These are phyloP conservation scores for Penicillium macrosclerotiorum DNA, from an alignment of 495 filamentous ascomycete genomes.

Conservation along the genomic window DNA sequence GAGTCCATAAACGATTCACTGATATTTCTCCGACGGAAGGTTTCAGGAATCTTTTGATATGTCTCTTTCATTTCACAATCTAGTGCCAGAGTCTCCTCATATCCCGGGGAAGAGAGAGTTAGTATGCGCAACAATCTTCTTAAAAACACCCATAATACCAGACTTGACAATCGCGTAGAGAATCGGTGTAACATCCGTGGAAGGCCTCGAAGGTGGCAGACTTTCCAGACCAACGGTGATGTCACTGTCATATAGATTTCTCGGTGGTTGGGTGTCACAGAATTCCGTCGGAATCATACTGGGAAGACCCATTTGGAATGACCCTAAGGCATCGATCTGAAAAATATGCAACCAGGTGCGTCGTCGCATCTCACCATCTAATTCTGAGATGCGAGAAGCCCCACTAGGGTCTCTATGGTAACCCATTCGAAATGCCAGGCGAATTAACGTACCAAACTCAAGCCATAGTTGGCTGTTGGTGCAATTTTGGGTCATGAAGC, in stretches of 20 bases:
- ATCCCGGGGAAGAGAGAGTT: slow-evolving; percentile 23
- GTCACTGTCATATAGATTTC: slow-evolving; percentile 50
- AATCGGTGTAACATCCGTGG: slow-evolving; percentile 44
- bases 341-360: slow-evolving; percentile 31
- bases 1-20: slow-evolving; percentile 20
- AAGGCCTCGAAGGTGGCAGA: slow-evolving; percentile 42
- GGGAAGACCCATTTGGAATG: slow-evolving; percentile 54
- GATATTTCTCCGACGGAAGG: slow-evolving; percentile 6
- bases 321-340: slow-evolving; percentile 30
- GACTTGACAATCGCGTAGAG: slow-evolving; percentile 50
- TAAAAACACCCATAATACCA: slow-evolving; percentile 34
- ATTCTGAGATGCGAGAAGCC: slow-evolving; percentile 17
- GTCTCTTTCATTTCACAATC: slow-evolving; percentile 31
- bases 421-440: slow-evolving; percentile 55
- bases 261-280: slow-evolving; percentile 44
- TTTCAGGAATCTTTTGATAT: slow-evolving; percentile 12
- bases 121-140: slow-evolving; percentile 34
- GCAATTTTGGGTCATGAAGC: slow-evolving; percentile 43
- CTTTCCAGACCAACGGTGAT: slow-evolving; percentile 40
- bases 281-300: slow-evolving; percentile 47
- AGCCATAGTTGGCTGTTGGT: slow-evolving; percentile 48
- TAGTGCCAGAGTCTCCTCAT: slow-evolving; percentile 31
- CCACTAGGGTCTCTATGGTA: slow-evolving; percentile 49
- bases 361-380: slow-evolving; percentile 37
- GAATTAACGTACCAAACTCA: slow-evolving; percentile 42